A percentile compares a stretch with the other conserved stretches of the same genome.
phyloP scores from a whole-genome alignment of 495 filamentous ascomycete species.

The Penicillium desertorum region DNA sequence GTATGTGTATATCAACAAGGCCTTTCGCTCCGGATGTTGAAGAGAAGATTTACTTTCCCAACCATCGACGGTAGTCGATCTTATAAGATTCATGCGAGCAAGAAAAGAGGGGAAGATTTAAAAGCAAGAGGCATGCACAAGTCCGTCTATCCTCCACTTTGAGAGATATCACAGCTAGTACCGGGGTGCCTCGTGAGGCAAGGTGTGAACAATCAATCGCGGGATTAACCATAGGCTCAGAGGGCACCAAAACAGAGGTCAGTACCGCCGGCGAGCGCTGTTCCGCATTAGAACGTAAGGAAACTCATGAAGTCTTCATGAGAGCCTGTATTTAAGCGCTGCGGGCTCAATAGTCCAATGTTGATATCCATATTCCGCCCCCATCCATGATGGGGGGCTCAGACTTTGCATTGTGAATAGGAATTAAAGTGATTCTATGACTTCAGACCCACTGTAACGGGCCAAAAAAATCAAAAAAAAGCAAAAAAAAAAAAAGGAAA shows the following conservation, averaged over 20 bases:
- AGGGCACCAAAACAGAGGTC: slow-evolving; percentile 31
- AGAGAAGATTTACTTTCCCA: slow-evolving; percentile 5
- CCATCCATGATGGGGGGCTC: slow-evolving; percentile 30
- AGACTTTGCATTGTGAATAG: slow-evolving; percentile 30
- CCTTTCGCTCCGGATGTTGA: not conserved
- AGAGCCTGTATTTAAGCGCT: slow-evolving; percentile 49
- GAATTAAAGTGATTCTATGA: slow-evolving; percentile 10
- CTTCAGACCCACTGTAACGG: slow-evolving; percentile 5
- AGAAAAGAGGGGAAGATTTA: slow-evolving; percentile 12
- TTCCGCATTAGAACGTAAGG: slow-evolving; percentile 34
- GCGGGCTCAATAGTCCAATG: slow-evolving; percentile 23
- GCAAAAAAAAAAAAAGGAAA: not conserved
- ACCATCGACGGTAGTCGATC: slow-evolving; percentile 6
- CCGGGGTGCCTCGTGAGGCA: slow-evolving; percentile 44
- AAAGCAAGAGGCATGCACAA: slow-evolving; percentile 24
- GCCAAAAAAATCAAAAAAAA: not conserved
- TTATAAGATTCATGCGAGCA: slow-evolving; percentile 11
- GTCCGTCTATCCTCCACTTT: slow-evolving; percentile 19
- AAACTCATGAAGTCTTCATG: slow-evolving; percentile 34
- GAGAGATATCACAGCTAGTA: slow-evolving; percentile 33
- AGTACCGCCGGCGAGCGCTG: slow-evolving; percentile 39
- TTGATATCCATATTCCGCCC: slow-evolving; percentile 27
- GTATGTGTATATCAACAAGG: not conserved
- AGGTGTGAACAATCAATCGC: slow-evolving; percentile 28
- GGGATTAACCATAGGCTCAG: slow-evolving; percentile 42